Evolutionary conservation across 2,329 filamentous ascomycete genomes (phyloP).

Genomic region (Teratosphaeria pseudoeucalypti): DNA sequence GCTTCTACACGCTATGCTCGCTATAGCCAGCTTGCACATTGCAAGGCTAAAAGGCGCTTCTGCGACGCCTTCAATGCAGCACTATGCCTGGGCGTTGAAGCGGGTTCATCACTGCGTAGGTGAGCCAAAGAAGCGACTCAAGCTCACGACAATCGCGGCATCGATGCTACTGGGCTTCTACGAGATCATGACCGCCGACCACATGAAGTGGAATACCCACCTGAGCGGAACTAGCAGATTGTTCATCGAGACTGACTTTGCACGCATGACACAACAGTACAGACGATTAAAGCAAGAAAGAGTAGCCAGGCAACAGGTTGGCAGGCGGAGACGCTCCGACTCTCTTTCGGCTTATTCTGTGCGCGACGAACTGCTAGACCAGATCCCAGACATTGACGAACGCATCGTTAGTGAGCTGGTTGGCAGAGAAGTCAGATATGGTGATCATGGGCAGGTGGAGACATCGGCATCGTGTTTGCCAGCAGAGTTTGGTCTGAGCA

Average conservation of each 20-base stretch:
- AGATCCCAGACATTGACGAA: constrained; percentile 41
- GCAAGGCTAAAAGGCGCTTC: constrained; percentile 67
- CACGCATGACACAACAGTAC: constrained; percentile 59
- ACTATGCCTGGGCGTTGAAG: constrained; percentile 79
- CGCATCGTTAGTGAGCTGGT: constrained; percentile 48
- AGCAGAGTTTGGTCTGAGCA: constrained; percentile 53
- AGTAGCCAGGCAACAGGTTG: constrained; percentile 26
- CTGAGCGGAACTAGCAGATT: constrained; percentile 74
- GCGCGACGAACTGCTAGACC: constrained; percentile 22
- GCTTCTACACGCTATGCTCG: constrained; percentile 81
- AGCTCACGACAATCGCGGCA: constrained; percentile 76
- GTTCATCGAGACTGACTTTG: constrained; percentile 71
- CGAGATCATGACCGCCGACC: constrained; percentile 88
- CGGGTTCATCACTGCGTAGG: constrained; percentile 67
- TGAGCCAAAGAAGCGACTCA: constrained; percentile 56
- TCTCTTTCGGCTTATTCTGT: not conserved
- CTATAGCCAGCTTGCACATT: constrained; percentile 77
- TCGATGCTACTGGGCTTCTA: constrained; percentile 81
- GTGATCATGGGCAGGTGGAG: constrained; percentile 45
- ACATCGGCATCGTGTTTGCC: constrained; percentile 23
- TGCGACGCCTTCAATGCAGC: constrained; percentile 72
- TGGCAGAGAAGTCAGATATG: constrained; percentile 48
- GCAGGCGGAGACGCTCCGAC: constrained; percentile 1
- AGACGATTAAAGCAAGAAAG: constrained; percentile 51
- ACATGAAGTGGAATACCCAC: constrained; percentile 92